phyloP scores from a whole-genome alignment of 768 basidiomycete species.

The Suillus paluster region DNA sequence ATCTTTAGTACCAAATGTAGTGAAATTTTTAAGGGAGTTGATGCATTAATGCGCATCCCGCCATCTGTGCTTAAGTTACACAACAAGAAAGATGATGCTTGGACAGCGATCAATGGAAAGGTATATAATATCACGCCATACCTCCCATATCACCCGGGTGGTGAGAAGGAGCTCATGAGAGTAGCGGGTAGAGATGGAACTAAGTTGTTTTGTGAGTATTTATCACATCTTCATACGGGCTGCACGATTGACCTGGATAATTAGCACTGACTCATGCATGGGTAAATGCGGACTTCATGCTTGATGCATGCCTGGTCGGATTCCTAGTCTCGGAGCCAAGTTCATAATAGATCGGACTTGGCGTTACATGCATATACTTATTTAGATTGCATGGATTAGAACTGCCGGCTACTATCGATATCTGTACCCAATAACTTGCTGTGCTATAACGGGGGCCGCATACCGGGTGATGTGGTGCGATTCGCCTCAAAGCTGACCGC shows the following conservation, averaged over 20 bases:
- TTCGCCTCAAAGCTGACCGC: neutral
- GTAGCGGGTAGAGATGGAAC: conserved; percentile 95
- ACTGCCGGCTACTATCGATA: neutral
- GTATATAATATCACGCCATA: conserved; percentile 98
- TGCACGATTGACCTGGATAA: neutral
- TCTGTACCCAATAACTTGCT: neutral
- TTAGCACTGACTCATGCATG: conserved; percentile 91
- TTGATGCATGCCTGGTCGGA: conserved; percentile 91
- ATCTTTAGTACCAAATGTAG: neutral
- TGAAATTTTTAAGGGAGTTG: conserved; percentile 60
- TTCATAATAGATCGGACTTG: conserved; percentile 29
- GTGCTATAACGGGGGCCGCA: neutral
- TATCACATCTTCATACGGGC: neutral
- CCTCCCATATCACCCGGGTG: conserved; percentile 90
- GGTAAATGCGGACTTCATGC: conserved; percentile 97
- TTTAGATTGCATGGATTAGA: conserved; percentile 7
- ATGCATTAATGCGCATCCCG: conserved; percentile 68
- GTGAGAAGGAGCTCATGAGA: conserved; percentile 92
- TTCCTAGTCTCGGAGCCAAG: conserved; percentile 79
- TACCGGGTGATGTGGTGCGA: too few relatives aligned
- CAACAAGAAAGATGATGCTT: conserved; percentile 85
- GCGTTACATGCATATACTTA: conserved; percentile 4
- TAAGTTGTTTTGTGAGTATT: conserved; percentile 82
- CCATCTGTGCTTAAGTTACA: conserved; percentile 81
- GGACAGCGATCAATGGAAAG: conserved; percentile 90